A percentile compares a stretch with the other conserved stretches of the same genome.
Evolutionary conservation across 179 eudicot genomes (phyloP).

Genomic region (Gypsophila paniculata): DNA sequence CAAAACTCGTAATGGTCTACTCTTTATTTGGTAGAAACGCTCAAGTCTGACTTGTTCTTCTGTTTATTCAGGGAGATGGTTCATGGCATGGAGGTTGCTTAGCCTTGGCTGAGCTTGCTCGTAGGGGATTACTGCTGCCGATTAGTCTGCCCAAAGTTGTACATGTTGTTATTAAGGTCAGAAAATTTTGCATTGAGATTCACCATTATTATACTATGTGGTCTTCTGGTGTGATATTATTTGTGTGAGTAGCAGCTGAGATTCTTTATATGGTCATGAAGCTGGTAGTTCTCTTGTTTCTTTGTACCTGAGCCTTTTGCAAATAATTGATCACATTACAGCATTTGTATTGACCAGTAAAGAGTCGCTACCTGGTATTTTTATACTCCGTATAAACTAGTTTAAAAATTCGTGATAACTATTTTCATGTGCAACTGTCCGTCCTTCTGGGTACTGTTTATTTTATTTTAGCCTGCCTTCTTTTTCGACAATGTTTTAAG

Average conservation of each 20-base stretch:
- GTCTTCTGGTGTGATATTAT: background rate
- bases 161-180: conserved; percentile 83
- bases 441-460: background rate
- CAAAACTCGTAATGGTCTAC: conserved; percentile 6
- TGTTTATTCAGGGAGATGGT: conserved; percentile 76
- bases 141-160: conserved; percentile 90
- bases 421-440: background rate
- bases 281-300: conserved; percentile 6
- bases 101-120: conserved; percentile 97
- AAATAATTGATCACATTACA: background rate
- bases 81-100: conserved; percentile 99
- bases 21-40: conserved; percentile 7
- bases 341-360: background rate
- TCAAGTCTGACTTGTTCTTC: conserved; percentile 11
- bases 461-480: background rate
- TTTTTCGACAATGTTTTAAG: conserved; percentile 1
- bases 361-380: background rate
- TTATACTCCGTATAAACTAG: background rate
- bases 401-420: background rate
- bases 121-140: conserved; percentile 93
- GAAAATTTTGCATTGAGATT: conserved; percentile 18
- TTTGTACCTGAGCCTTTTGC: background rate
- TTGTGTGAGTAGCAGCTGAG: background rate
- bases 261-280: background rate
- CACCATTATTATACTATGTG: background rate